Evolutionary conservation across 495 filamentous ascomycete species (phyloP), one percentile per base, ranked within the genome.

Genomic region (Thozetella sp.): DNA sequence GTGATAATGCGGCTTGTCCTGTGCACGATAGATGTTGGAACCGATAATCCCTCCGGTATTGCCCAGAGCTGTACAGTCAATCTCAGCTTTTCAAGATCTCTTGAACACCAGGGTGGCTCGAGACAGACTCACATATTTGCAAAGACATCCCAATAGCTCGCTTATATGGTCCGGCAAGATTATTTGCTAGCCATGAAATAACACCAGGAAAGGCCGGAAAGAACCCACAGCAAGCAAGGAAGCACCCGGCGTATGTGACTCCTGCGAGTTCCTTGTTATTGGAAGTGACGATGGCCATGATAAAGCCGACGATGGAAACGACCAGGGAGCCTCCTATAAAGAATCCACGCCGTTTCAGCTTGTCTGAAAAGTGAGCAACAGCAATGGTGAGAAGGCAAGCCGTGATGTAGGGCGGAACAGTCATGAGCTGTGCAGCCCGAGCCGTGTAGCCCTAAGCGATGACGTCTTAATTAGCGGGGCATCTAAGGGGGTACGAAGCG

Each of bases 81-180:
- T 24, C 51, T 85, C 23, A 90, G 80, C 2, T 88, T 88, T 66
- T 91, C 91, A 9, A 93, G 75, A 57, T 93, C 92, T 2, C n/a
- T n/a, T n/a, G n/a, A n/a, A n/a, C n/a, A n/a, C n/a, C n/a, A n/a
- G n/a, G n/a, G n/a, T n/a, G n/a, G n/a, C n/a, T n/a, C n/a, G n/a
- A n/a, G n/a, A n/a, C n/a, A n/a, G 89, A 89, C 87, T 88, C 91
- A 3, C 88, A 86, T 58, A 90, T 89, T 30, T 90, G 85, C 34
- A 92, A 80, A 0, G 89, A 89, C 1, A 91, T 64, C 0, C 83
- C 84, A 6, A 91, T 81, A 19, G 90, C 90, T 22, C 90, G 82
- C 71, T 93, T 93, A 69, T 91, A 91, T 19, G 89, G 84, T 12
- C 90, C 90, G 68, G 91, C 90, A n/a, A 84, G 81, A 59, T 93